Evolutionary conservation across 2,329 filamentous ascomycete genomes (phyloP), one percentile per base, ranked within the genome.

Genomic region (Cercospora nicotianae): DNA sequence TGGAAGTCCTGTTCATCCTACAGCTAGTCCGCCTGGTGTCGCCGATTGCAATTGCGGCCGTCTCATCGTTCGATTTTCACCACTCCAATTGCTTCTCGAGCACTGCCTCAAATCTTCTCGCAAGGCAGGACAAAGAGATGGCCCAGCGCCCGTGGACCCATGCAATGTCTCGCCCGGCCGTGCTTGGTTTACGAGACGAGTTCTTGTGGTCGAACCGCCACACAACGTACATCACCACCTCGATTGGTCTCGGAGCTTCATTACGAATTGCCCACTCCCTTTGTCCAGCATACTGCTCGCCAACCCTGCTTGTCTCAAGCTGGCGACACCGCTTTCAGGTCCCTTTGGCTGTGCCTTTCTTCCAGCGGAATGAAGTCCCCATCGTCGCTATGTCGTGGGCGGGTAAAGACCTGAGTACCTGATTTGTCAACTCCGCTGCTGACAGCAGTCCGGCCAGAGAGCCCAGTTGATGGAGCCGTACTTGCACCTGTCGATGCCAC

Each of bases 351-450:
- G 9, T 51, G 8, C 18, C 18, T 51, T 12, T 58, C 53, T 16
- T 63, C n/a, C 2, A 70, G 68, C 2, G 69, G 69, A 23, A 71
- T 70, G 36, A 71, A 71, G 55, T 67, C 60, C 10, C 57, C 66
- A 23, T 71, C 69, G 18, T 71, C 69, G 42, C 64, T 67, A 48
- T 71, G 57, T 55, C 69, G 64, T 12, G 65, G 67, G n/a, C 67
- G 36, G 13, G 66, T 58, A 30, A 26, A 68, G 57, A 72, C 58
- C 8, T 67, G 42, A 7, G 59, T 51, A 3, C 58, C 66, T n/a
- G 39, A 48, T 36, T 69, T 68, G 31, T 66, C 55, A 51, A 67
- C n/a, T 3, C 60, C 63, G 55, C 65, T 68, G 23, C 20, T 42
- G 48, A 71, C 67, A 28, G 67, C 67, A 12, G 69, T 71, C 10